phyloP scores from a whole-genome alignment of 805 yeast genomes.

The Candida tallmaniae region DNA sequence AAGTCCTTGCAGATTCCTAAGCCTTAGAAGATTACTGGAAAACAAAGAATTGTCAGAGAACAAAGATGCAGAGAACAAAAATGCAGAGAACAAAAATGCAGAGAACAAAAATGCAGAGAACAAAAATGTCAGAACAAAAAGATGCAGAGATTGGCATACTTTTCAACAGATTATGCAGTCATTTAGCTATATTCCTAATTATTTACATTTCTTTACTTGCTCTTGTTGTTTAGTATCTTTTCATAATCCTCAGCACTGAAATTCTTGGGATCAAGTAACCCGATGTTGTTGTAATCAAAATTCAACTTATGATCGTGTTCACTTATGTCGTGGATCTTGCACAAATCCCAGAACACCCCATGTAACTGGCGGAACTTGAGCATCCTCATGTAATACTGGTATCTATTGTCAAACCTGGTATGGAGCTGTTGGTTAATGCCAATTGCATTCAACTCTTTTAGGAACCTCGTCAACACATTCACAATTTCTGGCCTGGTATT shows the following conservation, averaged over 20 bases:
- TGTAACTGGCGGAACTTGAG: conserved; percentile 26
- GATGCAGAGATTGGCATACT: not conserved
- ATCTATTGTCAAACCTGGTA: conserved; percentile 3
- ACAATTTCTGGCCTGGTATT: conserved; percentile 24
- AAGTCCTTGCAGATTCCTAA: conserved; percentile 91
- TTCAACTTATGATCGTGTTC: conserved; percentile 24
- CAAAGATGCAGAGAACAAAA: not conserved
- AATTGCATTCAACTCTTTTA: conserved; percentile 21
- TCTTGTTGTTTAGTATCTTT: conserved; percentile 10
- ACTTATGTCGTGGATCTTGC: conserved; percentile 25
- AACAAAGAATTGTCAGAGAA: too few relatives aligned
- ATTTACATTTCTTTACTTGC: not conserved
- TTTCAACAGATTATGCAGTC: too few relatives aligned
- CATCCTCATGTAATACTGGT: conserved; percentile 5
- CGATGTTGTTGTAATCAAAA: conserved; percentile 21
- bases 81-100: too few relatives aligned
- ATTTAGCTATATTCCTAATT: not conserved
- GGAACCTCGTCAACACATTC: conserved; percentile 26
- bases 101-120: too few relatives aligned
- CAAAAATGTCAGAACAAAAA: too few relatives aligned
- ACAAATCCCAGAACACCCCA: conserved; percentile 34
- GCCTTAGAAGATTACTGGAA: too few relatives aligned
- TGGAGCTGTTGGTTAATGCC: conserved; percentile 11
- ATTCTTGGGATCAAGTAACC: conserved; percentile 36
- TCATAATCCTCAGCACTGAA: conserved; percentile 23